phyloP scores from a whole-genome alignment of 768 basidiomycete genomes.

The Russula compacta region DNA sequence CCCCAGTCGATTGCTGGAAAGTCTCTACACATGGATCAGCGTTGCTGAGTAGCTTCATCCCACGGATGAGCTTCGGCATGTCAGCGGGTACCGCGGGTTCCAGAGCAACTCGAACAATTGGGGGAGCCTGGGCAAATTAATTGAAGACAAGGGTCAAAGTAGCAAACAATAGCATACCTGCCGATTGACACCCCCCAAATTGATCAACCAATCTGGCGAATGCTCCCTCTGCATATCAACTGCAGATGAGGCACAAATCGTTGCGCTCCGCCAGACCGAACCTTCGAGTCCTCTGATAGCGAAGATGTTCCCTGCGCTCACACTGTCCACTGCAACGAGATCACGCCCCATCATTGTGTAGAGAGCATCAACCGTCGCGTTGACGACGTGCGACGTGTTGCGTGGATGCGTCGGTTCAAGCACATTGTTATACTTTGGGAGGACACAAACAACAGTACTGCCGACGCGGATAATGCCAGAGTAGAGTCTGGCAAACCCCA shows the following conservation, averaged over 20 bases:
- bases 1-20: conserved; percentile 94
- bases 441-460: conserved; percentile 55
- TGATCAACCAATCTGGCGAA: conserved; percentile 53
- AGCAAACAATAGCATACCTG: conserved; percentile 35
- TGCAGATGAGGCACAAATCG: conserved; percentile 64
- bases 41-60: conserved; percentile 83
- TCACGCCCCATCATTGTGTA: conserved; percentile 99
- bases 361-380: conserved; percentile 59
- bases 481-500: conserved; percentile 92
- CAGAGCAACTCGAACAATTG: conserved; percentile 91
- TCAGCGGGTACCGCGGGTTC: conserved; percentile 79
- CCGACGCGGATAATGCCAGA: conserved; percentile 73
- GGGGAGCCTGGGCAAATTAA: conserved; percentile 46
- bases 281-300: conserved; percentile 86
- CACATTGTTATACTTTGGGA: conserved; percentile 76
- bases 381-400: conserved; percentile 57
- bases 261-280: conserved; percentile 84
- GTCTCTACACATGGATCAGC: conserved; percentile 97
- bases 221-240: conserved; percentile 32
- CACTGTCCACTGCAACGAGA: conserved; percentile 71
- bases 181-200: conserved; percentile 64
- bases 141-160: not conserved
- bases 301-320: conserved; percentile 90
- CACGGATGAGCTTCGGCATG: conserved; percentile 81
- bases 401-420: conserved; percentile 54